These are phyloP conservation scores for Antrodiella citrinella DNA, from an alignment of 768 basidiomycete genomes.

Conservation along the genomic window DNA sequence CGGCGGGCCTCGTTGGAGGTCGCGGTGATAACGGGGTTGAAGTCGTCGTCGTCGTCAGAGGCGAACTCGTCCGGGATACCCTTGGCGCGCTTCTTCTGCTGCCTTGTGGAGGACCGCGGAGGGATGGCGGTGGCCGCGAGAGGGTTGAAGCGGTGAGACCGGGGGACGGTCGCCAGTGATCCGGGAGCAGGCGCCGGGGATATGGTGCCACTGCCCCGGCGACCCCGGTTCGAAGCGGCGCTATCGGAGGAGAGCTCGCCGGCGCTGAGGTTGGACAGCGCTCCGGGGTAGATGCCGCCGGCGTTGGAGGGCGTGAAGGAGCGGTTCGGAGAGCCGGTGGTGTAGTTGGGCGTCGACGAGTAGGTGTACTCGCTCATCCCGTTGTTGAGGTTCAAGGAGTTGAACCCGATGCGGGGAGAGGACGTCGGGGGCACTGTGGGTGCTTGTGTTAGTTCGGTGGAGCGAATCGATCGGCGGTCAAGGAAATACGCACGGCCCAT, in stretches of 20 bases:
- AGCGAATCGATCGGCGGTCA: slow-evolving; percentile 2
- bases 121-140: slow-evolving; percentile 42
- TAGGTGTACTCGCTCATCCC: slow-evolving; percentile 55
- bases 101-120: slow-evolving; percentile 45
- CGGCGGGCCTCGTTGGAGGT: slow-evolving; percentile 62
- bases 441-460: slow-evolving; percentile 4
- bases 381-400: slow-evolving; percentile 48
- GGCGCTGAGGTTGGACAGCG: slow-evolving; percentile 61
- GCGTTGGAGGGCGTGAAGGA: slow-evolving; percentile 62
- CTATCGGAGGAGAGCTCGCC: slow-evolving; percentile 74
- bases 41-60: slow-evolving; percentile 70
- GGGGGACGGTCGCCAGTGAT: slow-evolving; percentile 54
- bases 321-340: slow-evolving; percentile 44
- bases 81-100: slow-evolving; percentile 34
- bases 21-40: slow-evolving; percentile 44
- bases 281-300: slow-evolving; percentile 60
- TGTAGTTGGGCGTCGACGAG: slow-evolving; percentile 46
- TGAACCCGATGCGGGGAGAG: slow-evolving; percentile 58
- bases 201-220: slow-evolving; percentile 61
- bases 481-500: slow-evolving; percentile 49
- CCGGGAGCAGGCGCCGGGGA: slow-evolving; percentile 38
- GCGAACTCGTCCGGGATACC: slow-evolving; percentile 49
- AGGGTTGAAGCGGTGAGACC: slow-evolving; percentile 77
- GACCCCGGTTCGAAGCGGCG: slow-evolving; percentile 49
- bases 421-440: slow-evolving; percentile 41